These are phyloP conservation scores for Populus ilicifolia DNA, from an alignment of 345 rosid species.

Conservation along the genomic window DNA sequence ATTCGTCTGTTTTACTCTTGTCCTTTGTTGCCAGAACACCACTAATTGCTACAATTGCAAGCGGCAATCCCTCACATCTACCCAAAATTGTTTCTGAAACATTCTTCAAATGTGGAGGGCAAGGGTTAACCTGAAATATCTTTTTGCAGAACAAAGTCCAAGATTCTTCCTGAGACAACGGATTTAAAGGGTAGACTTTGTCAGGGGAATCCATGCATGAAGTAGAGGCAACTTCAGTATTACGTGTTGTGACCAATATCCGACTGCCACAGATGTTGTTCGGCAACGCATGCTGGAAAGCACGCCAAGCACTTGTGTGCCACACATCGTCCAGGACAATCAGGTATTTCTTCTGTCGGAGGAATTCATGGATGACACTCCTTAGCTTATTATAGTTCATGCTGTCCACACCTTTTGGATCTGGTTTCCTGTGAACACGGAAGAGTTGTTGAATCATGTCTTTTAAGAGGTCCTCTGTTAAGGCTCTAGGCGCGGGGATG, in stretches of 20 bases:
- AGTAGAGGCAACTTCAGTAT: neutral
- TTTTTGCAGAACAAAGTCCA: slow-evolving; percentile 4
- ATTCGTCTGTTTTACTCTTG: neutral
- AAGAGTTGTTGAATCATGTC: slow-evolving; percentile 13
- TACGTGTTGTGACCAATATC: neutral
- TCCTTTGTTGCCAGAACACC: slow-evolving; percentile 2
- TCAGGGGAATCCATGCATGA: neutral
- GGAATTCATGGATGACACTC: neutral
- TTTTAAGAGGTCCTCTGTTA: slow-evolving; percentile 6
- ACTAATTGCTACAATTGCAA: slow-evolving; percentile 4
- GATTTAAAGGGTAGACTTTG: neutral
- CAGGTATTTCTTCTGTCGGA: neutral
- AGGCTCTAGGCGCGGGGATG: no score
- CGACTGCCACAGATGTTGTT: slow-evolving; percentile 6
- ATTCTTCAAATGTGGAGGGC: slow-evolving; percentile 1
- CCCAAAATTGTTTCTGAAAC: neutral
- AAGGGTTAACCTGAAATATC: neutral
- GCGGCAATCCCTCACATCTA: slow-evolving; percentile 8
- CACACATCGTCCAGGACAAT: slow-evolving; percentile 4
- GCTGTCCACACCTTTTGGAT: slow-evolving; percentile 2
- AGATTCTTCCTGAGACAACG: neutral
- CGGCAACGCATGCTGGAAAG: neutral
- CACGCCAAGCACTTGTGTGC: neutral
- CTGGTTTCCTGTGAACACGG: neutral
- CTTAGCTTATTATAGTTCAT: neutral